Conservation (phyloP, 139 green algal genomes). For the Chlorella sp. region DNA sequence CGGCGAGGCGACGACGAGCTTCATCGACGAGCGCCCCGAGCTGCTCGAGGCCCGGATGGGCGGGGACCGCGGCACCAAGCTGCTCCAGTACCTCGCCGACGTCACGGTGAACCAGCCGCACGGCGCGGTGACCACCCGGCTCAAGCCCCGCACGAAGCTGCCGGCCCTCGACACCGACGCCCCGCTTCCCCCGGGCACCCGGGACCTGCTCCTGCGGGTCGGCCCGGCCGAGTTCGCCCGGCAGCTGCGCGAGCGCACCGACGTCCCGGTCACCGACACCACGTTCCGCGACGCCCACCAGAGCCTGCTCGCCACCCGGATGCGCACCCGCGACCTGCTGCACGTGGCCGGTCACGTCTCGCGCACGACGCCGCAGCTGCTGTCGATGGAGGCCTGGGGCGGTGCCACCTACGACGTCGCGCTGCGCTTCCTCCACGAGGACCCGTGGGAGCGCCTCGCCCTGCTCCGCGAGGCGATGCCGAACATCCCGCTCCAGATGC, state of each 20-base stretch:
- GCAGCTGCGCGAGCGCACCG: no score
- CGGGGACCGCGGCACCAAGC: conserved; percentile 35
- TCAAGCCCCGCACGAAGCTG: no score
- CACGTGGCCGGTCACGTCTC: no score
- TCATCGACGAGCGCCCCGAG: conserved; percentile 73
- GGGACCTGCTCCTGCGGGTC: conserved; percentile 79
- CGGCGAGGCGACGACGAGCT: conserved; percentile 61
- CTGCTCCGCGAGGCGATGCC: conserved; percentile 73
- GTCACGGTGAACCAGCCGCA: background rate
- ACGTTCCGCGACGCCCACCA: no score
- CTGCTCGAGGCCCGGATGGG: conserved; percentile 62
- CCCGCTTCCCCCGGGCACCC: no score
- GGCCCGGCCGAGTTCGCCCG: no score
- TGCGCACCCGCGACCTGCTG: no score
- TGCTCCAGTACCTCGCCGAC: conserved; percentile 77
- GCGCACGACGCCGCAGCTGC: no score
- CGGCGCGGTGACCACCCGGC: no score
- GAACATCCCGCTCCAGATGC: conserved; percentile 93
- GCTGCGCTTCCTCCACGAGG: conserved; percentile 87
- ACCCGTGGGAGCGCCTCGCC: conserved; percentile 83
- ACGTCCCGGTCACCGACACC: no score
- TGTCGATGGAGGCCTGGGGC: conserved; percentile 89
- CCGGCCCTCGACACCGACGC: no score
- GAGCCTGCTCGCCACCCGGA: no score
- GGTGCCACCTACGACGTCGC: conserved; percentile 93